Base-by-base conservation (phyloP, 2,329 filamentous ascomycete species). In the Neofusicoccum laricinum region DNA sequence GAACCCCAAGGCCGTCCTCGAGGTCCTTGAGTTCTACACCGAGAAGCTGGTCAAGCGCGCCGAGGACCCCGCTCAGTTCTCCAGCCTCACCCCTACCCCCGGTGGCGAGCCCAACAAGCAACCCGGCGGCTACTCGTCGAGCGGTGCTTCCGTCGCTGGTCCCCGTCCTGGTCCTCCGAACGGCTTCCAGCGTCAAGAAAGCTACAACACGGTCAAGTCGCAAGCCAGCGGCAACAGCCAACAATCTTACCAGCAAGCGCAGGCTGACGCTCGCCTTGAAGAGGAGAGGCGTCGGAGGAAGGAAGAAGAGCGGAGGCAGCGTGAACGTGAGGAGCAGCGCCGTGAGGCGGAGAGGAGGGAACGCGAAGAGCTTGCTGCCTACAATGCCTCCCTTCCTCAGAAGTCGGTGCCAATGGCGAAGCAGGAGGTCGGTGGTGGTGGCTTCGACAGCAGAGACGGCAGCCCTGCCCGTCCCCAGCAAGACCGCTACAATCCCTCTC, bases 361-460 rank as follows among this genome's bases (percentile, higher is more conserved):
- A 55, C 77, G 91, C 63, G 86, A 89, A 68, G 92, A 97, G 59
- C 83, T 91, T 69, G 93, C 95, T 73, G 91, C 88, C 17, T 97
- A 97, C 78, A 97, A 98, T 76, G 90, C 92, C 40, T 92, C 91
- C 25, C 80, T 97, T 66, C 94, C 93, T 36, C 90, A 96, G 81
- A 88, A 85, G 67, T 92, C 91, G 74, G 80, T 88, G 11, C 91
- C 92, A 2, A 73, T 95, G 68, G 93, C 93, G 36, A 92, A 98
- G 76, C 93, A 97, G 78, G 95, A 98, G 76, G 80, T 98, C 69
- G 92, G 91, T 64, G 90, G 87, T 67, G 84, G 86, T 43, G 82
- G 84, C 66, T 76, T 80, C 70, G 76, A 80, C 70, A 67, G 75
- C 40, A 71, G 78, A 65, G 81, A 81, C 66, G 67, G 75, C n/a